Percentiles rank a stretch among this genome's conserved stretches.
phyloP scores from a whole-genome alignment of 2,329 filamentous ascomycete genomes.

The Beauveria scarabaeidicola region DNA sequence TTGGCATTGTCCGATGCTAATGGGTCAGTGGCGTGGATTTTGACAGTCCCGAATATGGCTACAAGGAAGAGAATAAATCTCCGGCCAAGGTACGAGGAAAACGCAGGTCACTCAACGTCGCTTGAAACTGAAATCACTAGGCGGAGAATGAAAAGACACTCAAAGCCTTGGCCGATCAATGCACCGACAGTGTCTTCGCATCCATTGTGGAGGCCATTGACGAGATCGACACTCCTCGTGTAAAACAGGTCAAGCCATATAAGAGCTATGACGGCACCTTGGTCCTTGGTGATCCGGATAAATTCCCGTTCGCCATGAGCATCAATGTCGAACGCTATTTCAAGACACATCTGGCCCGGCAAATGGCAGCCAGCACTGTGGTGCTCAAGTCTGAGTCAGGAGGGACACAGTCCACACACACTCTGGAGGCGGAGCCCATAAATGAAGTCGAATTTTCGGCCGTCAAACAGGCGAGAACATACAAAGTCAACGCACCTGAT shows the following conservation, averaged over 20 bases:
- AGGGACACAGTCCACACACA: constrained; percentile 43
- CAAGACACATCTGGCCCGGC: constrained; percentile 67
- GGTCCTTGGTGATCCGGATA: constrained; percentile 67
- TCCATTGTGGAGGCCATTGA: constrained; percentile 79
- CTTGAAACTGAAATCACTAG: constrained; percentile 16
- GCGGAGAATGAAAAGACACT: constrained; percentile 63
- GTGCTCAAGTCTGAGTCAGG: constrained; percentile 47
- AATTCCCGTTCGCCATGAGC: constrained; percentile 63
- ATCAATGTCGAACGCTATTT: constrained; percentile 91
- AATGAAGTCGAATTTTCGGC: constrained; percentile 51
- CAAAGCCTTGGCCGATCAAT: constrained; percentile 55
- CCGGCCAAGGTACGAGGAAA: constrained; percentile 48
- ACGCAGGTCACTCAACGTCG: background rate
- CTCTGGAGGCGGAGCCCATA: constrained; percentile 38
- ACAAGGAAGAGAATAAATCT: constrained; percentile 84
- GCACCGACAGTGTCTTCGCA: constrained; percentile 62
- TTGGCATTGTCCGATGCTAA: constrained; percentile 14
- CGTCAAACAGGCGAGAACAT: constrained; percentile 71
- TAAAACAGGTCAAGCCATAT: constrained; percentile 69
- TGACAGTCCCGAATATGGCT: constrained; percentile 80
- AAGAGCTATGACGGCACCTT: constrained; percentile 72
- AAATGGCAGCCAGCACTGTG: constrained; percentile 70
- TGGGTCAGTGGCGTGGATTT: constrained; percentile 73
- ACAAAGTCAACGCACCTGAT: constrained; percentile 68
- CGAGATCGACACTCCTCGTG: constrained; percentile 65